Conservation (phyloP, 345 rosid species). For the Salix dunnii region DNA sequence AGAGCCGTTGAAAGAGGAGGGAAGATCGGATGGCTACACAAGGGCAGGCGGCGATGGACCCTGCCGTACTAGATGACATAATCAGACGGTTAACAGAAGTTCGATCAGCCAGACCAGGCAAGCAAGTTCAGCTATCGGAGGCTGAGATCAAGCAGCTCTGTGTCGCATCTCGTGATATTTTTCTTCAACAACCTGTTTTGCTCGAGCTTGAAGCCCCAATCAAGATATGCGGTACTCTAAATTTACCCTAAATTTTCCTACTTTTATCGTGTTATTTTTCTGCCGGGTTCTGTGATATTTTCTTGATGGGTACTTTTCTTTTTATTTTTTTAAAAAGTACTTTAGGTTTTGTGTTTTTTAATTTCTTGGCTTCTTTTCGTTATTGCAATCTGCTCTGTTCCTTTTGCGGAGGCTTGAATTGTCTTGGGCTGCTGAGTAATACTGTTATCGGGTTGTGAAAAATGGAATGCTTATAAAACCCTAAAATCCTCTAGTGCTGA, state of each 20-base stretch:
- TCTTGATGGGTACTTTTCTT: neutral
- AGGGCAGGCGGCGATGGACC: slow-evolving; percentile 53
- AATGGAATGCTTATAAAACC: neutral
- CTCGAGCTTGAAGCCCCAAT: slow-evolving; percentile 96
- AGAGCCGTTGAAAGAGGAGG: slow-evolving; percentile 14
- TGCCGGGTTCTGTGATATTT: neutral
- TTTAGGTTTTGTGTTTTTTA: neutral
- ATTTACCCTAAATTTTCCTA: neutral
- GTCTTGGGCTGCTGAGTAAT: too few relatives aligned
- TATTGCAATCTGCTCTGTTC: neutral
- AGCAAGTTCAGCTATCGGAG: slow-evolving; percentile 91
- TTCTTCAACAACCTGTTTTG: slow-evolving; percentile 76
- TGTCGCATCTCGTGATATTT: slow-evolving; percentile 66
- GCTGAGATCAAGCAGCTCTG: slow-evolving; percentile 91
- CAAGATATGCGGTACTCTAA: slow-evolving; percentile 74
- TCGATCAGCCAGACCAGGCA: slow-evolving; percentile 82
- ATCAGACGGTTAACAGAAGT: slow-evolving; percentile 81
- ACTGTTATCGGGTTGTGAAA: neutral
- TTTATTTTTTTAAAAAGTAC: neutral
- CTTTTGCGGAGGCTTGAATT: neutral
- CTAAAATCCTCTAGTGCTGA: neutral
- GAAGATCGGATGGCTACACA: slow-evolving; percentile 52
- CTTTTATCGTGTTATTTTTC: neutral
- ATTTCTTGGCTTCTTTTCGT: neutral
- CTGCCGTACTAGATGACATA: slow-evolving; percentile 67